Evolutionary conservation across 805 yeast genomes (phyloP), one percentile per base, ranked within the genome.

Genomic region (Komagataella pseudopastoris): DNA sequence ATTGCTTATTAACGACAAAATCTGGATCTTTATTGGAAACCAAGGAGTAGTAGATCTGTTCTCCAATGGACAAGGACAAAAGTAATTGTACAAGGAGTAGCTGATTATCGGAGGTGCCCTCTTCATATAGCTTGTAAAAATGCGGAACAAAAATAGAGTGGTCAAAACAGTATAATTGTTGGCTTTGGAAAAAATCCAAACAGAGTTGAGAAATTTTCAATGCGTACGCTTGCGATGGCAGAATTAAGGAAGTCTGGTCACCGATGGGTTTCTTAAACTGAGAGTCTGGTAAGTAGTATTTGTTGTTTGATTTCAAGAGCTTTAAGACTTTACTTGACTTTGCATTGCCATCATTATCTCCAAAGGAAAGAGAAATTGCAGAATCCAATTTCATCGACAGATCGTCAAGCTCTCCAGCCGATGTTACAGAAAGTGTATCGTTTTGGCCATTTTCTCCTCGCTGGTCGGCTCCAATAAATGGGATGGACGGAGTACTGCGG

Each of bases 281-380:
- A 44, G 51, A 55, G 51, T 23, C 53, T 51, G 49, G 50, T 51
- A 36, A 54, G 47, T 48, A 46, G 48, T 50, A 50, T 23, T 46
- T 44, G 16, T 20, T 44, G 14, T 18, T 12, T 10, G 39, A 30
- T 30, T 30, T 30, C 39, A 30, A 30, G n/a, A 30, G 14, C 39
- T 30, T 30, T 30, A 46, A 20, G 22, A 16, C 23, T 18, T 22
- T 23, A 30, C 14, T 30, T 14, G 39, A 30, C 39, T 30, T 30
- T 8, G 39, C 39, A 24, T 50, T 22, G 12, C 47, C 45, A 5
- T 56, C 59, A 14, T 57, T 52, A 51, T 60, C 63, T n/a, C 63
- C 63, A 53, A 60, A 60, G 10, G 63, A 60, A 6, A 59, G 51
- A 50, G 58, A 59, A 39, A 60, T 59, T 46, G 58, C 63, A 39